Evolutionary conservation across 2,329 filamentous ascomycete species (phyloP), one percentile per base, ranked within the genome.

Genomic region (Sporothrix curviconia): DNA sequence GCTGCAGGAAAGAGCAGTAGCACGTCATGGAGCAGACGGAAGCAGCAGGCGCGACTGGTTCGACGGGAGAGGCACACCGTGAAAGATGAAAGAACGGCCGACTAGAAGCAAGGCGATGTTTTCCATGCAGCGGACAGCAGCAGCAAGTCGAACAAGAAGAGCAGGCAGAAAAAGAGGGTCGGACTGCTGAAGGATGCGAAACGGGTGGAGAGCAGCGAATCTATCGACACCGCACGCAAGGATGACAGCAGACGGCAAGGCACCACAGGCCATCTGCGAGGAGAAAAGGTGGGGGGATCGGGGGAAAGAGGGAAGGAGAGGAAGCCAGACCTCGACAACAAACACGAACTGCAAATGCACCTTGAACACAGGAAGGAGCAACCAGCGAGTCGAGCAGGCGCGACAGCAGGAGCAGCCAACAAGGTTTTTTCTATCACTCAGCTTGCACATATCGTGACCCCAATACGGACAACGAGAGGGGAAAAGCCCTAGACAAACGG

Each of bases 221-320:
- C 24, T 28, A 52, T 40, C 22, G 24, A 40, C 49, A 40, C 47
- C n/a, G n/a, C n/a, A n/a, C n/a, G n/a, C n/a, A 19, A 25, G 36
- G 24, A 52, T 40, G 36, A 30, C 36, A 55, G 9, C 36, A 49
- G 36, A 56, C 36, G 54, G 44, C 54, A 50, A 56, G 43, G 43
- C 54, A 47, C 43, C 24, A 28, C 24, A 49, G 14, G 25, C 43
- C 28, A 40, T 36, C 53, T 37, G 54, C 40, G 42, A 44, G 25
- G 11, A 6, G 22, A 44, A 43, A 42, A 56, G 46, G 46, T 56
- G 55, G 55, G 46, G 46, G 28, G 37, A 47, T 28, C 42, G 36
- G 36, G 36, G 24, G 5, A 22, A 9, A 37, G 43, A 47, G 42
- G 42, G 44, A 34, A 49, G n/a, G n/a, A n/a, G n/a, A n/a, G n/a